Base-by-base conservation (phyloP, 345 rosid genomes). In the Pseudoturritis turrita region DNA sequence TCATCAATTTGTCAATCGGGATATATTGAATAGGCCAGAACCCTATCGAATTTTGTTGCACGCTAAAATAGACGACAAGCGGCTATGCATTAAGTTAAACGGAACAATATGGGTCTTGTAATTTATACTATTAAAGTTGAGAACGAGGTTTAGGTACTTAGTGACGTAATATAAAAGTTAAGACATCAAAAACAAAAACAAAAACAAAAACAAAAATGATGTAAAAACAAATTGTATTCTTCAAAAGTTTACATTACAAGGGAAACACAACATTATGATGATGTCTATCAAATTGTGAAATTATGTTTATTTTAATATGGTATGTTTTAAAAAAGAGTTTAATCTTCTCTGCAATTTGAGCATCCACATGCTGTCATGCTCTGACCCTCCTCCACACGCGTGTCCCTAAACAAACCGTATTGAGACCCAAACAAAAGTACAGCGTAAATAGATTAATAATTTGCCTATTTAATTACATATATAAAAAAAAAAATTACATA, bases 341-440 rank as follows among this genome's bases (percentile, higher is more conserved):
- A 40, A 50, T 36, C 53, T n/a, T 4, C 62, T 59, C 68, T 66
- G 69, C 74, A 75, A 35, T 15, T 68, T 68, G 70, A 68, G 78
- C 78, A 68, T 75, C 78, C 78, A 68, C 78, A 75, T 75, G 78
- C 63, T 61, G 41, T 8, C 73, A 58, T 52, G 77, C 72, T 65
- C 50, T 73, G 78, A n/a, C 50, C 23, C 64, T 33, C 41, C 66
- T 33, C 41, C 66, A 75, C 74, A 75, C 78, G 76, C 76, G 35
- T 72, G 76, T 62, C 69, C 52, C 62, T 72, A 72, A 28, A 60
- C 41, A 59, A 71, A 26, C 68, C 19, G 31, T 25, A 59, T 49
- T 58, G 29, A 74, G 62, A 59, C 73, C 28, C 73, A 58, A 74
- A 74, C 54, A 57, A 58, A 41, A 74, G 61, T 19, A 74, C 73